A percentile compares a stretch with the other conserved stretches of the same genome.
Conservation (phyloP, 2,329 filamentous ascomycete species). For the Hirsutella minnesotensis region DNA sequence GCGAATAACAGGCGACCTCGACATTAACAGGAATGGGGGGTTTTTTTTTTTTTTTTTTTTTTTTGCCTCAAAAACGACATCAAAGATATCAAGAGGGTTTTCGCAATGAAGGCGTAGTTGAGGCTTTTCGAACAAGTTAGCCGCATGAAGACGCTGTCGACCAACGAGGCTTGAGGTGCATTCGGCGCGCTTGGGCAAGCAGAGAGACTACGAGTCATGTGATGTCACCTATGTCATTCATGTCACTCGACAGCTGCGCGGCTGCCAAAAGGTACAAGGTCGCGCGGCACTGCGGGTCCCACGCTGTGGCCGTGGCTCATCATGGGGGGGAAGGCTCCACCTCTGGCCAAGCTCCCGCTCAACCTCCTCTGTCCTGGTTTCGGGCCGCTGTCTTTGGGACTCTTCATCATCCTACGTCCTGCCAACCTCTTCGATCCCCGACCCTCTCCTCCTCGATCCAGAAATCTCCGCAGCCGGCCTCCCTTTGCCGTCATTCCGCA, state of each 20-base stretch:
- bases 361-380: slow-evolving; percentile 25
- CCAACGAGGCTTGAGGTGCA: too few relatives aligned
- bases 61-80: too few relatives aligned
- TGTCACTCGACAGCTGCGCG: not conserved
- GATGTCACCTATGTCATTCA: slow-evolving; percentile 18
- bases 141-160: too few relatives aligned
- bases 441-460: slow-evolving; percentile 3
- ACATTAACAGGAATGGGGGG: too few relatives aligned
- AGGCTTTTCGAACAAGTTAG: too few relatives aligned
- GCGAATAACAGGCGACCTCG: too few relatives aligned
- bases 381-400: slow-evolving; percentile 4
- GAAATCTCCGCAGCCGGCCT: not conserved
- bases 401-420: slow-evolving; percentile 8
- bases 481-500: not conserved
- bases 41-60: too few relatives aligned
- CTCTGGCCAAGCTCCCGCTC: slow-evolving; percentile 23
- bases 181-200: too few relatives aligned
- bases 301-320: slow-evolving; percentile 12
- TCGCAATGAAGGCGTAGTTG: too few relatives aligned
- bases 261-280: slow-evolving; percentile 1
- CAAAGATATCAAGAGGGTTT: not conserved
- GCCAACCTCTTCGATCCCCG: slow-evolving; percentile 6
- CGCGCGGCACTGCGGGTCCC: slow-evolving; percentile 10
- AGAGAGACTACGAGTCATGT: slow-evolving; percentile 20
- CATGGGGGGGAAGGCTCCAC: slow-evolving; percentile 18